Evolutionary conservation across 768 basidiomycete species (phyloP), one percentile per base, ranked within the genome.

Genomic region (Termitomyces sp.): DNA sequence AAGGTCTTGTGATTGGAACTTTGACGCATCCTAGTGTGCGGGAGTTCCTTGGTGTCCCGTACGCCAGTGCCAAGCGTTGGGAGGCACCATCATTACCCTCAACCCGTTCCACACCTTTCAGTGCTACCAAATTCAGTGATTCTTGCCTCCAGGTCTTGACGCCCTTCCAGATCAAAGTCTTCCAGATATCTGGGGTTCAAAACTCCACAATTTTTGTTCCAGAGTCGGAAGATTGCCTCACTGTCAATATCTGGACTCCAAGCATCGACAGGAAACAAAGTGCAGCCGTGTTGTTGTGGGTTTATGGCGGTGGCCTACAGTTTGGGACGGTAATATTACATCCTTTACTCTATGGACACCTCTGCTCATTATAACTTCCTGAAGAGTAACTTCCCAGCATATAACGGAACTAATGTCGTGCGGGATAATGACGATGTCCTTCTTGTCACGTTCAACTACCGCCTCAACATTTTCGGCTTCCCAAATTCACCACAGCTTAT

Each of bases 181-280:
- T 67, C 27, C 53, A 56, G 36, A 57, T 70, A 7, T 48, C 64
- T 35, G 67, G 68, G 9, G 18, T 46, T 58, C 58, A 18, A 18
- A 57, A 60, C 29, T 64, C 57, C 18, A 60, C 62, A 7, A 60
- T 68, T 5, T 58, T 65, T 36, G 62, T 71, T 9, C 62, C 68
- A 0, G 69, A 70, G 41, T 68, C 69, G 3, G 75, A 76, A 51
- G 46, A 69, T 29, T 76, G 75, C 47, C 46, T 73, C 38, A 71
- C 57, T 9, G 59, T 73, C 45, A 76, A 76, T 50, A 62, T 76
- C 16, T 76, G 73, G 74, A 58, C 70, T 16, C 74, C 74, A 18
- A 71, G 63, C 31, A 31, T 59, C 0, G 12, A 18, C 13, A 64
- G 72, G 38, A 68, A 69, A 45, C 73, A 74, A 55, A 61, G 58